phyloP scores from a whole-genome alignment of 495 filamentous ascomycete species.

The Tuber borchii region DNA sequence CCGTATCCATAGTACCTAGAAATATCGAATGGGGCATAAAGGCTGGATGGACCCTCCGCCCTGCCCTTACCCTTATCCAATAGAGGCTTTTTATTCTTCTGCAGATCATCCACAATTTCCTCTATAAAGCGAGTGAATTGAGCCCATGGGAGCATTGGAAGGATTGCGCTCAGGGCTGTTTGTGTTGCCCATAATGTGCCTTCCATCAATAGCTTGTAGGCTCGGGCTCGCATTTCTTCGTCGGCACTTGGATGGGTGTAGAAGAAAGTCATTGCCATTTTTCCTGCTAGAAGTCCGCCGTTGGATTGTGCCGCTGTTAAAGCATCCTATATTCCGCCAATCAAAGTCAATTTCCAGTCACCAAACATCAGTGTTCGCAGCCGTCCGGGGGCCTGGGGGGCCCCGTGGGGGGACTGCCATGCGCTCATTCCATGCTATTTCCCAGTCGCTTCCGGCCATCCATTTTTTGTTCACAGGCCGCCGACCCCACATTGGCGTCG shows the following conservation, averaged over 20 bases:
- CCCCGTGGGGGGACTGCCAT: too few species aligned
- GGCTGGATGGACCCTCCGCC: neutral
- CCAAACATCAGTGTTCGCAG: too few species aligned
- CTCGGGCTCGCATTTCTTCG: conserved; percentile 15
- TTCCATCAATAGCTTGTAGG: conserved; percentile 25
- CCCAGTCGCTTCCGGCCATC: too few species aligned
- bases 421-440: too few species aligned
- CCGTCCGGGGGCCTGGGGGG: too few species aligned
- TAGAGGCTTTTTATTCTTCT: neutral
- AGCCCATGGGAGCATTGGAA: conserved; percentile 34
- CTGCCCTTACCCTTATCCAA: neutral
- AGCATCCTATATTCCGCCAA: conserved; percentile 7
- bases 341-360: neutral
- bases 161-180: conserved; percentile 18
- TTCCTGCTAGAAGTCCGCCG: conserved; percentile 24
- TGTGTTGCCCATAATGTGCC: conserved; percentile 30
- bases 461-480: too few species aligned
- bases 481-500: too few species aligned
- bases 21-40: neutral
- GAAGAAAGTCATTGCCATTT: conserved; percentile 33
- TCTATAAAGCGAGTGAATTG: neutral
- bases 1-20: neutral
- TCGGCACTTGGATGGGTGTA: conserved; percentile 18
- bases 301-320: conserved; percentile 27
- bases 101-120: neutral